These are phyloP conservation scores for Abortiporus biennis DNA, from an alignment of 1,284 basidiomycete genomes.

Conservation along the genomic window DNA sequence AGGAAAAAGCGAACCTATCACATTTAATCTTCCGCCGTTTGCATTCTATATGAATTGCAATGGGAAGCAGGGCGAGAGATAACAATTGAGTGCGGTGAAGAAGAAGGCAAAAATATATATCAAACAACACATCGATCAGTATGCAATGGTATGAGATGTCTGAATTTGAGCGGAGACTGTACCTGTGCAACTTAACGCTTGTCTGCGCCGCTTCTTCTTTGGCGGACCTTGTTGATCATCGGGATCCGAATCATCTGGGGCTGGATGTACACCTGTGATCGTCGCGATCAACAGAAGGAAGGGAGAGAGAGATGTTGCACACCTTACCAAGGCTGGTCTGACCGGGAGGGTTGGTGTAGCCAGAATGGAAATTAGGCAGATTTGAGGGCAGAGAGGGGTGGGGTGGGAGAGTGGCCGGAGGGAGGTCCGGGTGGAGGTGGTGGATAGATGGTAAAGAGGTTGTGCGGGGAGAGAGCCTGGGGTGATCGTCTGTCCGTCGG, in stretches of 20 bases:
- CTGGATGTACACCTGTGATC: slow-evolving; percentile 15
- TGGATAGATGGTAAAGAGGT: slow-evolving; percentile 57
- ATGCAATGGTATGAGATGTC: slow-evolving; percentile 9
- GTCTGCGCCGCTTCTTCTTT: slow-evolving; percentile 70
- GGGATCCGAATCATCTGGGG: slow-evolving; percentile 36
- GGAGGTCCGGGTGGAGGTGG: slow-evolving; percentile 55
- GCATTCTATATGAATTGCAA: slow-evolving; percentile 33
- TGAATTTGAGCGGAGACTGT: slow-evolving; percentile 21
- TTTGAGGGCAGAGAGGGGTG: slow-evolving; percentile 14
- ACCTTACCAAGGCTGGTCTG: background rate
- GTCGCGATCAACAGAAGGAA: slow-evolving; percentile 3
- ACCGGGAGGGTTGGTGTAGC: background rate
- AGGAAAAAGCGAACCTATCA: slow-evolving; percentile 38
- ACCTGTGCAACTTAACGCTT: slow-evolving; percentile 76
- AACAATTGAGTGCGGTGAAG: slow-evolving; percentile 1
- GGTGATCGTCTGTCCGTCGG: slow-evolving; percentile 11
- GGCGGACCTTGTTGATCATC: slow-evolving; percentile 48
- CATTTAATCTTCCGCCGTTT: slow-evolving; percentile 59
- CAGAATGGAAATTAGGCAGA: background rate
- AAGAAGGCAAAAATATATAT: slow-evolving; percentile 2
- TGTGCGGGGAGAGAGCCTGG: slow-evolving; percentile 5
- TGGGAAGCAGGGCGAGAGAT: slow-evolving; percentile 7
- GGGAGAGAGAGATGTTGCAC: no score
- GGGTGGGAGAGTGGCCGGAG: slow-evolving; percentile 25
- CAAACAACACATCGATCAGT: slow-evolving; percentile 9